phyloP scores from a whole-genome alignment of 805 yeast genomes.

The Kodamaea kakaduensis region DNA sequence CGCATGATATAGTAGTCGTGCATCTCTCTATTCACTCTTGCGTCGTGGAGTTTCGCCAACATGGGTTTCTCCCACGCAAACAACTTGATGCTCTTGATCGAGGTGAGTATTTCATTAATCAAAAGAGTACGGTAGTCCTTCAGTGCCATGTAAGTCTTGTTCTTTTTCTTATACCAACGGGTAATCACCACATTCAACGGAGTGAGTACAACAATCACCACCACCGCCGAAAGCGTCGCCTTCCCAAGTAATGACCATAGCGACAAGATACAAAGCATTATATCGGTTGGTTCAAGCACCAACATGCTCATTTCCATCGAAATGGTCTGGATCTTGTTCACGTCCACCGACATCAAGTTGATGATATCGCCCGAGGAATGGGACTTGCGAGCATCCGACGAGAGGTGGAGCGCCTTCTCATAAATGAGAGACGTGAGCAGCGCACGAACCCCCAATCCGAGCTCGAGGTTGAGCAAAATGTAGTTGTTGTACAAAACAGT shows the following conservation, averaged over 20 bases:
- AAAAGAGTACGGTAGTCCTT: constrained; percentile 21
- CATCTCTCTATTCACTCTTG: constrained; percentile 21
- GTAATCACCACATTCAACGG: constrained; percentile 19
- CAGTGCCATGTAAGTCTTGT: constrained; percentile 19
- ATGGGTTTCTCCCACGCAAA: constrained; percentile 27
- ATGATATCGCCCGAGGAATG: constrained; percentile 23
- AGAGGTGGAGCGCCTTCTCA: constrained; percentile 19
- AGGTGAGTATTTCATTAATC: constrained; percentile 21
- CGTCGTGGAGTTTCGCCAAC: constrained; percentile 17
- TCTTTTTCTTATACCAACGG: constrained; percentile 40
- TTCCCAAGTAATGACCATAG: constrained; percentile 22
- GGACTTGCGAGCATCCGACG: constrained; percentile 27
- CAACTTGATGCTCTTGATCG: constrained; percentile 24
- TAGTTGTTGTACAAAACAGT: constrained; percentile 68
- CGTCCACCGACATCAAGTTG: constrained; percentile 23
- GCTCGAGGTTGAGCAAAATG: constrained; percentile 49
- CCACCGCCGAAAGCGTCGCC: constrained; percentile 20
- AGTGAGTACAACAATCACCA: constrained; percentile 15
- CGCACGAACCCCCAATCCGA: constrained; percentile 46
- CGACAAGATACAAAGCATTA: constrained; percentile 17
- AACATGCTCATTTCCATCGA: constrained; percentile 45
- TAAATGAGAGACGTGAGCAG: constrained; percentile 22
- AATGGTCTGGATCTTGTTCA: constrained; percentile 19
- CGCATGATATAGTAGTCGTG: constrained; percentile 15
- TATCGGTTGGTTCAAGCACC: constrained; percentile 52